A percentile compares a stretch with the other conserved stretches of the same genome.
Conservation (phyloP, 768 basidiomycete species). For the Lactarius hatsudake region DNA sequence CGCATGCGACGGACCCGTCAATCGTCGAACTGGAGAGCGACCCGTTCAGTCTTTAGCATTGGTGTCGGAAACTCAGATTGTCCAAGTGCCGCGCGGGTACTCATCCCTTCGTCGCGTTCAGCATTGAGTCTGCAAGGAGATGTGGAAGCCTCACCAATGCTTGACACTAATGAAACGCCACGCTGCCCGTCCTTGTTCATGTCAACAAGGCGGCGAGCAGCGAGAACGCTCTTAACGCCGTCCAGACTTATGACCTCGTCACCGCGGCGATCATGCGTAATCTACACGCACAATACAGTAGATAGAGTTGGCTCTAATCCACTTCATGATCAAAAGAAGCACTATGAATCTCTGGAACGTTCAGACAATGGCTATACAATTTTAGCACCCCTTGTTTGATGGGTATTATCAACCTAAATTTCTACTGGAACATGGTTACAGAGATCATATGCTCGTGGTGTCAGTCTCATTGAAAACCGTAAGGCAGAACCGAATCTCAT, state of each 20-base stretch:
- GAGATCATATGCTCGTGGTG: conserved; percentile 9
- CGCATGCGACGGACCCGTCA: conserved; percentile 62
- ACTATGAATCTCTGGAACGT: no score
- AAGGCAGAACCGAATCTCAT: background rate
- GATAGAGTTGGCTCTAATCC: no score
- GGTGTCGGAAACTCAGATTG: conserved; percentile 80
- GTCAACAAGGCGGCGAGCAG: conserved; percentile 67
- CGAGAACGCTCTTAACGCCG: conserved; percentile 82
- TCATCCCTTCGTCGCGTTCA: conserved; percentile 69
- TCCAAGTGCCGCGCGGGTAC: conserved; percentile 88
- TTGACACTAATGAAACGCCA: conserved; percentile 99
- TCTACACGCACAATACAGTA: conserved; percentile 74
- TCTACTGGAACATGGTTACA: conserved; percentile 2
- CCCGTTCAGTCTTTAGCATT: conserved; percentile 54
- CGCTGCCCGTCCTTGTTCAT: conserved; percentile 68
- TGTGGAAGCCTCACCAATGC: conserved; percentile 70
- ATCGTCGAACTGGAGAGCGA: conserved; percentile 87
- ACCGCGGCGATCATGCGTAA: conserved; percentile 79
- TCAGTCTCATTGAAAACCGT: conserved; percentile 34
- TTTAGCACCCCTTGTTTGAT: background rate
- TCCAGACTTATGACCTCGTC: conserved; percentile 85
- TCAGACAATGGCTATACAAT: no score
- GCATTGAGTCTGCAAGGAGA: conserved; percentile 3
- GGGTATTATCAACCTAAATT: background rate
- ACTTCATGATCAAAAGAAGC: no score